Conservation (phyloP, 1,284 basidiomycete genomes). For the Pyrrhoderma noxium region DNA sequence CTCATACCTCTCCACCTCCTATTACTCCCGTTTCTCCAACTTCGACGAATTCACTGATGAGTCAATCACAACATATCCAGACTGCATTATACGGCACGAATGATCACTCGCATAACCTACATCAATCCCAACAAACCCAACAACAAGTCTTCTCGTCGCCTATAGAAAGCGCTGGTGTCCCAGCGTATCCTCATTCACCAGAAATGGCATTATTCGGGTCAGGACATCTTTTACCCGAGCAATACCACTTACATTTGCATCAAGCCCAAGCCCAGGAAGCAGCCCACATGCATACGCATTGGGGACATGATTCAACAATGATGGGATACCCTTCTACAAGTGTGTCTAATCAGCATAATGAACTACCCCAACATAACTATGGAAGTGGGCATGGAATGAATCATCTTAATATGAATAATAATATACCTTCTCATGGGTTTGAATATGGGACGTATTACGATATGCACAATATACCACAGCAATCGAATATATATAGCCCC, state of each 20-base stretch:
- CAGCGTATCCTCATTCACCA: constrained; percentile 10
- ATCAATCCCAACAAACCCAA: neutral
- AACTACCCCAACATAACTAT: too few relatives aligned
- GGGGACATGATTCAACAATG: constrained; percentile 12
- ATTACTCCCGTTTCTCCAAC: constrained; percentile 19
- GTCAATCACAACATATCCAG: neutral
- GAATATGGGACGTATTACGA: constrained; percentile 3
- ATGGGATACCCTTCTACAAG: constrained; percentile 17
- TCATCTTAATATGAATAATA: too few relatives aligned
- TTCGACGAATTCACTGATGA: neutral
- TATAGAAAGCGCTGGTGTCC: constrained; percentile 5
- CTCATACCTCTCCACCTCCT: constrained; percentile 16
- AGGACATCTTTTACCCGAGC: constrained; percentile 18
- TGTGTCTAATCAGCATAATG: constrained; percentile 6
- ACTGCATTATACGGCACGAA: constrained; percentile 4
- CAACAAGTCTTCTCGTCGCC: constrained; percentile 9
- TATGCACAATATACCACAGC: constrained; percentile 7
- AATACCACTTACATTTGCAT: constrained; percentile 22
- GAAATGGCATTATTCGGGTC: constrained; percentile 16
- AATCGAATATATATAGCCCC: neutral
- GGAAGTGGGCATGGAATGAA: too few relatives aligned
- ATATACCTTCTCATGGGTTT: too few relatives aligned
- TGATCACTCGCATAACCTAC: neutral
- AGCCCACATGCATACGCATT: constrained; percentile 10
- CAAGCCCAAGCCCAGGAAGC: constrained; percentile 16